Conservation (phyloP, 805 yeast genomes). For the Cyberlindnera galapagoensis region DNA sequence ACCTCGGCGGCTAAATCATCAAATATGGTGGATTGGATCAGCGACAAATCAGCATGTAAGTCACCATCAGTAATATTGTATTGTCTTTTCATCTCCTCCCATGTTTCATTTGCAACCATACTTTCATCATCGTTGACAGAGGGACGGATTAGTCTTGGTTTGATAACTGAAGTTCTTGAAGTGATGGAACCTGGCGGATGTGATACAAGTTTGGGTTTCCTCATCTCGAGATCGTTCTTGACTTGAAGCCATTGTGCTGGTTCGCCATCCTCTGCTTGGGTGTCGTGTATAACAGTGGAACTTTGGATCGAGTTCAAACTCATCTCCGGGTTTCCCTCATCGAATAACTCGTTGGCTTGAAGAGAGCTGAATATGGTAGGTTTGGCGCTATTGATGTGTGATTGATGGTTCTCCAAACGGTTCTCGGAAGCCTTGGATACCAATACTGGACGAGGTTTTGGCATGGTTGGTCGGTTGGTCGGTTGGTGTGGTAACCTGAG, state of each 20-base stretch:
- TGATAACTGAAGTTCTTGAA: neutral
- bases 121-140: neutral
- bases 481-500: too few species aligned
- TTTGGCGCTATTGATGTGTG: too few species aligned
- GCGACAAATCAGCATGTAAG: neutral
- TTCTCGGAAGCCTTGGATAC: too few species aligned
- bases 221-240: constrained; percentile 5
- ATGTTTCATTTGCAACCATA: constrained; percentile 11
- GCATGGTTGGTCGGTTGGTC: too few species aligned
- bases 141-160: neutral
- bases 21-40: too few species aligned
- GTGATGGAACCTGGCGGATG: neutral
- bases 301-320: too few species aligned
- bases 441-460: too few species aligned
- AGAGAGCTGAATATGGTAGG: too few species aligned
- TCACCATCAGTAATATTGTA: constrained; percentile 11
- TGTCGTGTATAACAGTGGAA: constrained; percentile 14
- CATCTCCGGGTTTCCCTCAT: too few species aligned
- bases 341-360: too few species aligned
- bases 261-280: constrained; percentile 7
- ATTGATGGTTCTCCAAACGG: too few species aligned
- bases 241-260: constrained; percentile 18
- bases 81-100: constrained; percentile 19
- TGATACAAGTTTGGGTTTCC: constrained; percentile 2
- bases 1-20: too few species aligned